Percentiles rank a stretch among this genome's conserved stretches.
Conservation (phyloP, 2,329 filamentous ascomycete species). For the Pseudopithomyces maydicus region DNA sequence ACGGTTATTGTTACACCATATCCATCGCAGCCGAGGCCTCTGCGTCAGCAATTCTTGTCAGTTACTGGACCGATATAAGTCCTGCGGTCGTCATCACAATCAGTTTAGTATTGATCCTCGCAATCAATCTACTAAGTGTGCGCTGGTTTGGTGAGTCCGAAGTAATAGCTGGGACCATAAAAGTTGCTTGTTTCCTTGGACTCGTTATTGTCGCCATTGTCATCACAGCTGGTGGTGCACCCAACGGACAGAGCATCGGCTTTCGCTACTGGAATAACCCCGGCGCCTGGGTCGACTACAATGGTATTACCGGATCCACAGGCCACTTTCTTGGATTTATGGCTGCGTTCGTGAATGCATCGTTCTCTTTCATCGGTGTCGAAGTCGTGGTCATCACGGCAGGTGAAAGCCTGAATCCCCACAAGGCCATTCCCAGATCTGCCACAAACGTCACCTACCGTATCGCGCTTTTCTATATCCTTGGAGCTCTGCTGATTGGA, state of each 20-base stretch:
- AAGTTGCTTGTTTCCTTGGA: constrained; percentile 38
- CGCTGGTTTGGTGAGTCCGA: constrained; percentile 47
- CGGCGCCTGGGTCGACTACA: constrained; percentile 67
- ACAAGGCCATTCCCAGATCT: constrained; percentile 67
- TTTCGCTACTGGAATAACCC: constrained; percentile 70
- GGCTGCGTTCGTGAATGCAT: constrained; percentile 38
- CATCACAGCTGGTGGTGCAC: constrained; percentile 46
- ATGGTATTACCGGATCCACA: constrained; percentile 55
- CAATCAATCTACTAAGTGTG: constrained; percentile 20
- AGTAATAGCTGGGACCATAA: constrained; percentile 51
- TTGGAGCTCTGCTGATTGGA: constrained; percentile 58
- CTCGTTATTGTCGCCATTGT: constrained; percentile 2
- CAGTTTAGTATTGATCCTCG: constrained; percentile 50
- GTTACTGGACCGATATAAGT: constrained; percentile 61
- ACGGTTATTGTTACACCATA: too few species aligned
- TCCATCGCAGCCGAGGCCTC: too few species aligned
- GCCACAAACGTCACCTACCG: constrained; percentile 51
- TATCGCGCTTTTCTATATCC: constrained; percentile 48
- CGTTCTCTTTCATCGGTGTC: neutral
- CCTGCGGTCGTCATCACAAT: constrained; percentile 66
- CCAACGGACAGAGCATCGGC: constrained; percentile 62
- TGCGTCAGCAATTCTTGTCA: constrained; percentile 52
- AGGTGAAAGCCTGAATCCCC: constrained; percentile 67
- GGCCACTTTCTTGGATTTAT: constrained; percentile 64
- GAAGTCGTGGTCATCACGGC: constrained; percentile 67